Evolutionary conservation across 345 rosid species (phyloP).

Genomic region (Bruguiera gymnorhiza): DNA sequence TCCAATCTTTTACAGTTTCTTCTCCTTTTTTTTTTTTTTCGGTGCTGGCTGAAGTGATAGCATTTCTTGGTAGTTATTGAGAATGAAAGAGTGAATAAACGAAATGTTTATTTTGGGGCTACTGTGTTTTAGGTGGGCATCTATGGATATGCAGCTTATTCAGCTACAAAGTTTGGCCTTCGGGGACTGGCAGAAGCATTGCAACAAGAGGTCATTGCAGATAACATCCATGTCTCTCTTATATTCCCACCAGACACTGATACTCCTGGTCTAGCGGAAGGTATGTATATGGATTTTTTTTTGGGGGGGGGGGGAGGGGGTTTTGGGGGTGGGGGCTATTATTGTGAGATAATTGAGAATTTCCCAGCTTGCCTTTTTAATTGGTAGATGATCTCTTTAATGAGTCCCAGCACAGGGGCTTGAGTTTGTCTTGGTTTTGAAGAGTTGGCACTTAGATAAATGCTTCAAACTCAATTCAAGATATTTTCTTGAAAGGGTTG

Average conservation of each 20-base stretch:
- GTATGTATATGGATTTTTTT: constrained; percentile 21
- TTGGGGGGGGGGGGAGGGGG: constrained; percentile 24
- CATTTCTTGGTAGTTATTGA: background rate
- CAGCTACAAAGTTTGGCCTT: constrained; percentile 80
- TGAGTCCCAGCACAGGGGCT: background rate
- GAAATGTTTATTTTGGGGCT: constrained; percentile 48
- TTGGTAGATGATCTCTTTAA: background rate
- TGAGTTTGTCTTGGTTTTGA: background rate
- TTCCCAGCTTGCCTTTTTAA: constrained; percentile 25
- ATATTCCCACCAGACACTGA: constrained; percentile 86
- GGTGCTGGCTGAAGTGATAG: no score
- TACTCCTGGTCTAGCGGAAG: constrained; percentile 73
- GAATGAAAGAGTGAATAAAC: constrained; percentile 24
- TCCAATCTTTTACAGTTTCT: no score
- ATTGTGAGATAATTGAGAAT: constrained; percentile 32
- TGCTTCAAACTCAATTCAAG: constrained; percentile 9
- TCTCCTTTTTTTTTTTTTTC: no score
- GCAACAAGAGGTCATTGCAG: constrained; percentile 82
- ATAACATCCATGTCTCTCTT: constrained; percentile 71
- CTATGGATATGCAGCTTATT: constrained; percentile 83
- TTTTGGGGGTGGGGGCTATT: constrained; percentile 18
- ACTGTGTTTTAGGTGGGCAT: constrained; percentile 64
- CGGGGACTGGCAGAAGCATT: constrained; percentile 86
- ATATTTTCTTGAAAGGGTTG: background rate
- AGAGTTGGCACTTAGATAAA: background rate